These are phyloP conservation scores for Curvularia verruculosa DNA, from an alignment of 2,329 filamentous ascomycete species.

Conservation along the genomic window DNA sequence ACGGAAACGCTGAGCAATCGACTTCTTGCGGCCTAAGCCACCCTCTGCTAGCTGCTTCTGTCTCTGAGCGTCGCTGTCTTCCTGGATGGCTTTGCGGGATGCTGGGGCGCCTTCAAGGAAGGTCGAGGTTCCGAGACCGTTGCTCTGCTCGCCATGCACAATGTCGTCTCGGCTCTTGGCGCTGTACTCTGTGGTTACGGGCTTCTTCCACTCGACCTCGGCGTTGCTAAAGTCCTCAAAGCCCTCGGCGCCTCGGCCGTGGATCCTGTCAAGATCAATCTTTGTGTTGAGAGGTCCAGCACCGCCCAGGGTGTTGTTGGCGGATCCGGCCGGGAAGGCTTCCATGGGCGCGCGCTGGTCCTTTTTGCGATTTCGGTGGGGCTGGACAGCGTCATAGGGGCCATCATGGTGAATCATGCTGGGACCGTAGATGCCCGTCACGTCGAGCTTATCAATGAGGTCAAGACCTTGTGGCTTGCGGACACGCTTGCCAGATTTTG, in stretches of 20 bases:
- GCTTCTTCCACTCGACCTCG: constrained; percentile 48
- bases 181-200: constrained; percentile 39
- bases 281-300: constrained; percentile 81
- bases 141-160: constrained; percentile 81
- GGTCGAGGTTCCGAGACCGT: constrained; percentile 90
- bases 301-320: constrained; percentile 91
- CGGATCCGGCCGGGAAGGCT: constrained; percentile 89
- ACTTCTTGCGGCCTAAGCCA: constrained; percentile 85
- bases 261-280: constrained; percentile 84
- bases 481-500: constrained; percentile 31
- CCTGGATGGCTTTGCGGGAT: constrained; percentile 76
- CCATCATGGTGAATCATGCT: constrained; percentile 97
- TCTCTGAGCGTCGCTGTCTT: constrained; percentile 68
- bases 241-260: constrained; percentile 84
- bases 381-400: constrained; percentile 94
- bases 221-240: constrained; percentile 74
- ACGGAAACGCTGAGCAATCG: constrained; percentile 87
- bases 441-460: constrained; percentile 95
- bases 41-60: constrained; percentile 42
- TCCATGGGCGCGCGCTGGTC: constrained; percentile 89
- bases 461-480: constrained; percentile 66
- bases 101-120: constrained; percentile 95
- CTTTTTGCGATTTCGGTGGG: constrained; percentile 86
- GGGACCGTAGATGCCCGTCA: constrained; percentile 92
- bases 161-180: constrained; percentile 62